phyloP scores from a whole-genome alignment of 768 basidiomycete genomes.

The Lactarius tabidus region DNA sequence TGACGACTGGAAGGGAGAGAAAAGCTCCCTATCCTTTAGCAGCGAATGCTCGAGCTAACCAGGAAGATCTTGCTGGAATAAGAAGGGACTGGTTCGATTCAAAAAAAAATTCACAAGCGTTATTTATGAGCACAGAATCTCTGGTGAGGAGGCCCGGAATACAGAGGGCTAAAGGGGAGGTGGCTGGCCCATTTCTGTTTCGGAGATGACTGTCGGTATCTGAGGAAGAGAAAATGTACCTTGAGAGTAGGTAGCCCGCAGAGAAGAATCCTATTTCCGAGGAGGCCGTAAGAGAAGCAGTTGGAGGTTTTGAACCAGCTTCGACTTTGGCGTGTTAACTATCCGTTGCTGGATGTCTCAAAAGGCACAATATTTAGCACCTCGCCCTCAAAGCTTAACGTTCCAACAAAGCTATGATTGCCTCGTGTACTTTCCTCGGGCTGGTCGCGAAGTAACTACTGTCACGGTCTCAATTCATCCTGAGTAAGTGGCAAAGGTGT shows the following conservation, averaged over 20 bases:
- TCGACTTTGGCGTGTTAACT: too few species aligned
- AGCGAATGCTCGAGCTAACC: constrained; percentile 4
- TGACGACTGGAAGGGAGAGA: constrained; percentile 3
- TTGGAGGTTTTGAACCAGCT: too few species aligned
- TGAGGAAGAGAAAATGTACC: constrained; percentile 30
- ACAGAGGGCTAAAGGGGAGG: constrained; percentile 29
- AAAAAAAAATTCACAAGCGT: constrained; percentile 4
- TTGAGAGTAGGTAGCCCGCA: constrained; percentile 31
- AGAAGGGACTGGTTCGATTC: constrained; percentile 18
- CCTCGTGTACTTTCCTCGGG: background rate
- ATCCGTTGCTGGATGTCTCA: too few species aligned
- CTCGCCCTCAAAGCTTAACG: too few species aligned
- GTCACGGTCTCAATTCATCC: background rate
- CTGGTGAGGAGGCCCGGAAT: constrained; percentile 17
- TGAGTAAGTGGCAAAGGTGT: background rate
- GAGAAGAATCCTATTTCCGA: too few species aligned
- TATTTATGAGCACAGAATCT: constrained; percentile 30
- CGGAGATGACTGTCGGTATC: constrained; percentile 31
- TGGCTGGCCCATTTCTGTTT: constrained; percentile 26
- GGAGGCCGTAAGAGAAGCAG: too few species aligned
- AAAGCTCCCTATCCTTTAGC: background rate
- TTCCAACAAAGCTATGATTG: too few species aligned
- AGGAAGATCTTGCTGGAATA: background rate
- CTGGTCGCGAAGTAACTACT: background rate
- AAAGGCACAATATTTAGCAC: too few species aligned